Base-by-base conservation (phyloP, 495 filamentous ascomycete genomes). In the Aspergillus ellipticus region DNA sequence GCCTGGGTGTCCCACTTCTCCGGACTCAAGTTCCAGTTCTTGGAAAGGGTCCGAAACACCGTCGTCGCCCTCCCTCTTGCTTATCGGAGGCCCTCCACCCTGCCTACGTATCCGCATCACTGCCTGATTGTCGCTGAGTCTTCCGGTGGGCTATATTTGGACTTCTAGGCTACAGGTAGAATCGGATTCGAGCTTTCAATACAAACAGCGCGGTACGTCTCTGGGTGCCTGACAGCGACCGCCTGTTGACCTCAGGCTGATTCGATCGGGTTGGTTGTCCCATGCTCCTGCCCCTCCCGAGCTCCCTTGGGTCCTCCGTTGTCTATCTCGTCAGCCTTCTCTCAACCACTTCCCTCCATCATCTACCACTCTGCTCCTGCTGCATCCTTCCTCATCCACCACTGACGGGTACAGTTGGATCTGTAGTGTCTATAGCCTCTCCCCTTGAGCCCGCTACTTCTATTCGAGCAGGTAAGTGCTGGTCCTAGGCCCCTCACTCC, bases 281-380 rank as follows among this genome's bases (percentile, higher is more conserved):
- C 24, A 19, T 46, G 49, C 35, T 49, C 49, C 48, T 60, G 55
- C 58, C 58, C 58, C 58, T 60, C 58, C 63, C 71, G 66, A 62
- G 58, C 71, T 50, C 35, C 22, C 22, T 48, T 21, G 22, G 21
- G 28, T 24, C 45, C 28, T 21, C 45, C 45, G 45, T 48, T 17
- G n/a, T 48, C 42, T 22, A 17, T 15, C 45, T 35, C 46, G 24
- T 35, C 37, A 45, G 19, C 51, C 28, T 43, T 43, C 6, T 53
- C 20, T 28, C 39, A 21, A 24, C 35, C 51, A 33, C 47, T 29
- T 28, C 47, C n/a, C 13, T 16, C 24, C 17, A n/a, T 31, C 47
- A 28, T n/a, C 46, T 28, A 7, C 13, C 26, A 46, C 39, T 46
- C 28, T 11, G 17, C 26, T 43, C 22, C 22, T 21, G 15, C 10